Base-by-base conservation (phyloP, 169 alveolate genomes). In the Eimeria maxima region DNA sequence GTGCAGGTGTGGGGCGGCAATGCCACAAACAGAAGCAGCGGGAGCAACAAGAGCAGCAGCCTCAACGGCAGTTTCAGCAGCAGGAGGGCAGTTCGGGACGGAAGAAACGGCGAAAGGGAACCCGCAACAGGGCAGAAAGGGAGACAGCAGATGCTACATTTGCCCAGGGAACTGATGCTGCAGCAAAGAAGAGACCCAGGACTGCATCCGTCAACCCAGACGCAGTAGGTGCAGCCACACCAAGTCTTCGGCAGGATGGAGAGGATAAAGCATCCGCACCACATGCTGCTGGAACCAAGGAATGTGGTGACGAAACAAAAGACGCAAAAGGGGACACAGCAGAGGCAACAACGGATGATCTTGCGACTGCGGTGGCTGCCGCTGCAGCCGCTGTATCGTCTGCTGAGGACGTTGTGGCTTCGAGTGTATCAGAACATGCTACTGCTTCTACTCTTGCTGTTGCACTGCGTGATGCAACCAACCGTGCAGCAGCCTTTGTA, bases 401-500 rank as follows among this genome's bases (percentile, higher is more conserved):
- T 16, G 90, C 92, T 38, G 96, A 80, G 53, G 93, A 55, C 4
- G 87, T 24, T 3, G 73, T 60, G 44, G 57, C 73, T 24, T 24
- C 53, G 63, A 13, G 27, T 22, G 87, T 7, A 18, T 76, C 86
- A 22, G 69, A 69, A 29, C 42, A 45, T 18, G 67, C 71, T 27
- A 71, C 84, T 69, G 94, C 94, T 20, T 80, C 47, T 20, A n/a
- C 69, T 4, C 44, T 57, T 38, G 67, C 42, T n/a, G 96, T 47
- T 29, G 89, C 33, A 3, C 94, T 38, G 50, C 81, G 3, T 27
- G 94, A 80, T 33, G 87, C 91, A 5, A 89, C 67, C 63, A 74
- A 73, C 71, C 69, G 60, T 50, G 74, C 60, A 89, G 99, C 99
- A 16, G 97, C 99, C 55, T 99, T 99, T 86, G 99, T 99, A 96